Conservation (phyloP, 306 rosid genomes). For the Chamaecrista fasciculata region DNA sequence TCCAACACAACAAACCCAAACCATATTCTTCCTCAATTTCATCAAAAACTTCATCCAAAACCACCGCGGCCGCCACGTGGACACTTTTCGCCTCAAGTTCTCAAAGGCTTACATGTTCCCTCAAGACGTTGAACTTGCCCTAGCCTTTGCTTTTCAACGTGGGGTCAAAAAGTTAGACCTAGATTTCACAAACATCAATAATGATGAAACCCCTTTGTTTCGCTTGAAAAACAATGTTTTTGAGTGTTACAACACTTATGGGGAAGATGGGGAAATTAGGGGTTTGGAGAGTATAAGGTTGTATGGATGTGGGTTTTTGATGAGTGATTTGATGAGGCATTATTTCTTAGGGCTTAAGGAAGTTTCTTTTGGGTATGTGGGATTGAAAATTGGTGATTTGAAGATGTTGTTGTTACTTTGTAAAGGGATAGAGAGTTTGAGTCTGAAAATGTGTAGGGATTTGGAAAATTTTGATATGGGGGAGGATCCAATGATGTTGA, state of each 20-base stretch:
- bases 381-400: background rate
- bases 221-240: background rate
- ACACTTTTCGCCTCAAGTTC: slow-evolving; percentile 20
- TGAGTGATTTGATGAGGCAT: background rate
- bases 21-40: slow-evolving; percentile 8
- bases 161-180: slow-evolving; percentile 2
- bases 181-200: slow-evolving; percentile 16
- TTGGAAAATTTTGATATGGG: background rate
- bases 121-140: background rate
- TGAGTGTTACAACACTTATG: background rate
- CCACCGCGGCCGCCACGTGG: background rate
- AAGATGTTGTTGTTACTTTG: background rate
- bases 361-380: slow-evolving; percentile 26
- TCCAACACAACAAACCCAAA: background rate
- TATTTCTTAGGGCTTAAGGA: slow-evolving; percentile 25
- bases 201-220: background rate
- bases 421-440: slow-evolving; percentile 11
- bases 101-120: background rate
- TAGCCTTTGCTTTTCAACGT: background rate
- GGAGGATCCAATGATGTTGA: background rate
- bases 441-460: slow-evolving; percentile 24
- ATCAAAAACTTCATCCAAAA: background rate
- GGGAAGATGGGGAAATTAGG: background rate
- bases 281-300: slow-evolving; percentile 15
- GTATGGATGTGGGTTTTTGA: slow-evolving; percentile 15